Conservation (phyloP, 768 basidiomycete species). For the Multifurca ochricompacta region DNA sequence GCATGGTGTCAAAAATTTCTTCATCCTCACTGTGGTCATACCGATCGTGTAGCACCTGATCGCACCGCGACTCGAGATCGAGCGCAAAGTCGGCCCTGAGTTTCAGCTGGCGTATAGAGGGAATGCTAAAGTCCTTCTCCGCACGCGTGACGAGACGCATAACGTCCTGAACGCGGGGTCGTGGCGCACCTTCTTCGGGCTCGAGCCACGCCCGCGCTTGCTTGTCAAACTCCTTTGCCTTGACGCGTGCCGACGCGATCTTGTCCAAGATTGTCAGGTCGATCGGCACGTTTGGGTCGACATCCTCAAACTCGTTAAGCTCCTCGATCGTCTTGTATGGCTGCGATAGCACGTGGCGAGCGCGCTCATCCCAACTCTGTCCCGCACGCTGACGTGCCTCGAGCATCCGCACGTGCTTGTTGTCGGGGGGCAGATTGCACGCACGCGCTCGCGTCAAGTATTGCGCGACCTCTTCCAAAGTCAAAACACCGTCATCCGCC, state of each 20-base stretch:
- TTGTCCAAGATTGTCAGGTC: slow-evolving; percentile 59
- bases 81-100: slow-evolving; percentile 67
- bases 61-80: slow-evolving; percentile 70
- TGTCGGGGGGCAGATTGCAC: slow-evolving; percentile 57
- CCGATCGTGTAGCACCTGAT: slow-evolving; percentile 59
- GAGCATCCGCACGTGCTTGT: slow-evolving; percentile 57
- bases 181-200: slow-evolving; percentile 44
- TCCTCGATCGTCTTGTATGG: slow-evolving; percentile 70
- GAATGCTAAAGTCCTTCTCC: slow-evolving; percentile 70
- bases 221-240: slow-evolving; percentile 74
- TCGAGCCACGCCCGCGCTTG: slow-evolving; percentile 65
- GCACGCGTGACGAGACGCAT: slow-evolving; percentile 59
- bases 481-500: slow-evolving; percentile 58
- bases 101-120: slow-evolving; percentile 56
- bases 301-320: slow-evolving; percentile 62
- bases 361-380: slow-evolving; percentile 68
- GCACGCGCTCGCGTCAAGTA: slow-evolving; percentile 62
- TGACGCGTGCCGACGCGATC: slow-evolving; percentile 52
- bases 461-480: slow-evolving; percentile 70
- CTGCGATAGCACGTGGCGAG: slow-evolving; percentile 55
- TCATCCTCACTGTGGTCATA: slow-evolving; percentile 48
- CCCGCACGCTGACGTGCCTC: slow-evolving; percentile 60
- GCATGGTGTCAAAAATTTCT: slow-evolving; percentile 65
- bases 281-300: slow-evolving; percentile 61
- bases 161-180: slow-evolving; percentile 63